Evolutionary conservation across 345 rosid genomes (phyloP), one percentile per base, ranked within the genome.

Genomic region (Pugionium cornutum): DNA sequence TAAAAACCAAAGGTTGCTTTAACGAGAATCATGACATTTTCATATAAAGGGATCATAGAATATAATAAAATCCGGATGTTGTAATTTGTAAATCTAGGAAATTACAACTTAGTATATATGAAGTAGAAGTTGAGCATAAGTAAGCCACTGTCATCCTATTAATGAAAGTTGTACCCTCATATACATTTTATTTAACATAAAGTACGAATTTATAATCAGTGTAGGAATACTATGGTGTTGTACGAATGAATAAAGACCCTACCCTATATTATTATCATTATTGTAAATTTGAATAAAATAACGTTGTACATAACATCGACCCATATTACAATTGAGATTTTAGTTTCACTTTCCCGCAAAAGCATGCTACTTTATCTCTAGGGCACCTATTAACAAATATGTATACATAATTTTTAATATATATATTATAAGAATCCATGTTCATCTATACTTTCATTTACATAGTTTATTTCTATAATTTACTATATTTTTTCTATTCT

Each of bases 1-100:
- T 66, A 66, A 66, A 72, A 59, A 66, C 60, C 72, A 73, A 66
- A 66, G 67, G 35, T 52, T 52, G 72, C 76, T 66, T 66, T 66
- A 72, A 65, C 27, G 67, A 59, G 56, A 66, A 66, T 73, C 34
- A 66, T 72, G 62, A 53, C 62, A 66, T 42, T 65, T 58, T 72
- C 76, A 44, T 72, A 57, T 72, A n/a, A 29, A 35, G 27, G 32
- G 51, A 11, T 65, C 64, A 49, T 27, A 64, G 51, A 27, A 48
- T 56, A 64, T 55, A 41, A 5, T 56, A 33, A 35, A 64, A 34
- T 35, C 66, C 28, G 18, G 36, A 48, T 49, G 59, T 28, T 53
- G 18, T 64, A 43, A 57, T 64, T 35, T 64, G 65, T 48, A 48
- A 9, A 54, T 62, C 2, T 10, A n/a, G 9, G 57, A 53, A 53